These are phyloP conservation scores for Talaromyces marneffei DNA, from an alignment of 2,329 filamentous ascomycete genomes.

Conservation along the genomic window DNA sequence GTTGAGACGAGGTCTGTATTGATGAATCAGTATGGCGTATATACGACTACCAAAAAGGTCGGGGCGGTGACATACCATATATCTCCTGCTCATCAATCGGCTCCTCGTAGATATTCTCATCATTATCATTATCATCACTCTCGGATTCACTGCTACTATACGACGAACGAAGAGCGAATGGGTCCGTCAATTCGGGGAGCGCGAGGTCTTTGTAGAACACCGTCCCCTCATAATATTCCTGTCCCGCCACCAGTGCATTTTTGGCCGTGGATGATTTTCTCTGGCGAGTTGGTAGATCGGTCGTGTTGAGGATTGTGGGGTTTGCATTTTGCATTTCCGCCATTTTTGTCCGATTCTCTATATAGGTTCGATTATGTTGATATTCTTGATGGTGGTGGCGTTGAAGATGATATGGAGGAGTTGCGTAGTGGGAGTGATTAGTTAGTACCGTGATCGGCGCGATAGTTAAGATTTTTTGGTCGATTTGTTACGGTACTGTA, in stretches of 20 bases:
- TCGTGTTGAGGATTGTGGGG: slow-evolving; percentile 81
- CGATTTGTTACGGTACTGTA: neutral
- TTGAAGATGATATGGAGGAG: neutral
- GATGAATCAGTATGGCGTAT: too few species aligned
- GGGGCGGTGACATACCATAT: slow-evolving; percentile 56
- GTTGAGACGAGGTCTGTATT: slow-evolving; percentile 80
- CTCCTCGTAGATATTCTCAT: slow-evolving; percentile 62
- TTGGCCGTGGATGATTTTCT: slow-evolving; percentile 22
- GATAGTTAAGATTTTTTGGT: slow-evolving; percentile 4
- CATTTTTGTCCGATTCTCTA: slow-evolving; percentile 20
- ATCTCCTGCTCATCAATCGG: slow-evolving; percentile 97
- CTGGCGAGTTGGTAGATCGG: slow-evolving; percentile 78
- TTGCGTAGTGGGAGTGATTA: neutral
- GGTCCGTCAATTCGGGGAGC: slow-evolving; percentile 46
- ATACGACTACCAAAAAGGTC: too few species aligned
- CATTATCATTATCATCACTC: slow-evolving; percentile 30
- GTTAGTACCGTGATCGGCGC: neutral
- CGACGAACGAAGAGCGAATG: slow-evolving; percentile 36
- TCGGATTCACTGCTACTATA: slow-evolving; percentile 25
- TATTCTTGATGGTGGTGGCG: neutral
- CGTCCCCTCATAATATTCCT: slow-evolving; percentile 16
- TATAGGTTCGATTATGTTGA: neutral
- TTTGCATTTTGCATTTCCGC: slow-evolving; percentile 56
- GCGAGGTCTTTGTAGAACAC: slow-evolving; percentile 50
- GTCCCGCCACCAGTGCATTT: slow-evolving; percentile 28